Base-by-base conservation (phyloP, 1,284 basidiomycete species). In the Mycosarcoma maydis region DNA sequence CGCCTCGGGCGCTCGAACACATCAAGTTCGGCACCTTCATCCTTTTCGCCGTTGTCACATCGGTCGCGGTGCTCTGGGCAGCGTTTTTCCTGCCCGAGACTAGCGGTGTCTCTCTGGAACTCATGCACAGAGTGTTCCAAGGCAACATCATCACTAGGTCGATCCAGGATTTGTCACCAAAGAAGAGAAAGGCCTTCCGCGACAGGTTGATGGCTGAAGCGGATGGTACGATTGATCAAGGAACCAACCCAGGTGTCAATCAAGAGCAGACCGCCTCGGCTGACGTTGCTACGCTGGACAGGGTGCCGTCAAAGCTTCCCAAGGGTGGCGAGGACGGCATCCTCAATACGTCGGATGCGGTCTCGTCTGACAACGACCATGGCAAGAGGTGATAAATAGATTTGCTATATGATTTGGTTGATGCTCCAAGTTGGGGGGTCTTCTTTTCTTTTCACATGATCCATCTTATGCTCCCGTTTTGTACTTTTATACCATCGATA, bases 1-100 rank as follows among this genome's bases (percentile, higher is more conserved):
- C 78, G 3, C 78, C 78, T 19, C 67, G 73, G 26, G 56, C 75
- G 17, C 72, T 80, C 19, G 45, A 70, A 19, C 50, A 71, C 26
- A 80, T 80, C 67, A 75, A 64, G 32, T 80, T 41, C 41, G 74
- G 76, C 24, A 78, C 78, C 14, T 80, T 78, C 45, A 43, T 80
- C 10, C 55, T 80, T 40, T 79, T 78, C 40, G 78, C 65, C 29
- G 29, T 40, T 26, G 38, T 75, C 30, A 80, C 77, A 14, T 39
- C 68, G 22, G 11, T 75, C 46, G 73, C 64, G 7, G 68, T 74
- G 29, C 26, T 78, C 36, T 80, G 75, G 76, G 77, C 75, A 14
- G 58, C 72, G 5, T 60, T 80, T 34, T 73, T 62, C 62, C 53
- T 77, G 26, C 78, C 78, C 37, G 78, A 80, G 39, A 71, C 78